These are phyloP conservation scores for Daldinia decipiens DNA, from an alignment of 495 filamentous ascomycete genomes.

Conservation along the genomic window DNA sequence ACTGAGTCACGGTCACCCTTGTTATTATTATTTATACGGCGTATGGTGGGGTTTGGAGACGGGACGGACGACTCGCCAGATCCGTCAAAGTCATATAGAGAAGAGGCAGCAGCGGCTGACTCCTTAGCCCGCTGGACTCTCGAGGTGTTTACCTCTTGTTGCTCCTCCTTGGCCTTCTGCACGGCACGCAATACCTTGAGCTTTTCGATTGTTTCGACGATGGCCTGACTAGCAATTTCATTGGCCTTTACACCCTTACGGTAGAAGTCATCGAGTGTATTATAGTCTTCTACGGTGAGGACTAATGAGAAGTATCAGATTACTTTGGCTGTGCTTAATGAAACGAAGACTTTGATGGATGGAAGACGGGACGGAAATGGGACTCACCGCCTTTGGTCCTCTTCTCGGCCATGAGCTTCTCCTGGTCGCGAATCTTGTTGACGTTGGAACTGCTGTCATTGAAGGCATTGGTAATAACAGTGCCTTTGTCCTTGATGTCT, in stretches of 20 bases:
- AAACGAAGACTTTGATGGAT: no score
- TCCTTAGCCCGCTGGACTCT: slow-evolving; percentile 47
- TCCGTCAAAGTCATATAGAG: slow-evolving; percentile 75
- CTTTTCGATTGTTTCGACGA: slow-evolving; percentile 56
- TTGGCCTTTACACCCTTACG: slow-evolving; percentile 56
- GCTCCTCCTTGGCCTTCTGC: slow-evolving; percentile 68
- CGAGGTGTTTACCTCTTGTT: slow-evolving; percentile 59
- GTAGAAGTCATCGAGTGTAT: slow-evolving; percentile 54
- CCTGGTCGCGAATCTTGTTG: slow-evolving; percentile 54
- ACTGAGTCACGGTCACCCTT: slow-evolving; percentile 59
- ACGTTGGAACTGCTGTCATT: slow-evolving; percentile 56
- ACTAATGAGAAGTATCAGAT: slow-evolving; percentile 28
- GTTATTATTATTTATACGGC: slow-evolving; percentile 49
- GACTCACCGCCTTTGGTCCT: slow-evolving; percentile 47
- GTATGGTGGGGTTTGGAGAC: slow-evolving; percentile 62
- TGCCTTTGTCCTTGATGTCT: slow-evolving; percentile 57
- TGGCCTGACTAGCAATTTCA: slow-evolving; percentile 50
- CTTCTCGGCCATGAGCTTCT: slow-evolving; percentile 57
- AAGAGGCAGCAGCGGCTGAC: slow-evolving; percentile 46
- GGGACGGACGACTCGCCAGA: slow-evolving; percentile 76
- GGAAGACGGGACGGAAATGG: background rate
- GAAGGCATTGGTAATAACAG: slow-evolving; percentile 50
- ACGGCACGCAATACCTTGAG: slow-evolving; percentile 57
- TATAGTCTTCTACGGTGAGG: slow-evolving; percentile 39
- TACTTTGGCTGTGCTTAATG: background rate